These are phyloP conservation scores for Cardamine occulta DNA, from an alignment of 345 rosid species.

Conservation along the genomic window DNA sequence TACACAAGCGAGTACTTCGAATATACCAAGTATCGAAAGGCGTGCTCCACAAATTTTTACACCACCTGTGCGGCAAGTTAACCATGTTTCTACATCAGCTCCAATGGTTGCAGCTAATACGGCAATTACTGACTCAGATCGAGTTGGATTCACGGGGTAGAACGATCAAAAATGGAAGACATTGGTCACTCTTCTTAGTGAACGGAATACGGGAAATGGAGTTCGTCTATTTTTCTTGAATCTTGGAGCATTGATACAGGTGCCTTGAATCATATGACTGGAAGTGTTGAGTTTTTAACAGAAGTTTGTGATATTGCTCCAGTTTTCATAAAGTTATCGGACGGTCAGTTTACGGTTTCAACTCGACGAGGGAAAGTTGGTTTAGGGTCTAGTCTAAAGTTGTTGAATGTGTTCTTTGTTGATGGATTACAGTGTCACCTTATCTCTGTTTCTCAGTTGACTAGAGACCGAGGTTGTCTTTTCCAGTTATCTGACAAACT, in stretches of 20 bases:
- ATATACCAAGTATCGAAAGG: no score
- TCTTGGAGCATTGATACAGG: neutral
- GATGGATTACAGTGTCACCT: neutral
- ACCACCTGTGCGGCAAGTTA: rapidly evolving
- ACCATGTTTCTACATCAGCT: no score
- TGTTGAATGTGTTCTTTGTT: neutral
- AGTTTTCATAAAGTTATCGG: neutral
- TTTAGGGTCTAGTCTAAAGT: no score
- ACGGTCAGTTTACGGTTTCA: neutral
- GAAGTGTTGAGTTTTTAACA: neutral
- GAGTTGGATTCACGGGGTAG: rapidly evolving
- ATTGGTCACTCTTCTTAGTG: rapidly evolving
- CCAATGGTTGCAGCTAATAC: rapidly evolving
- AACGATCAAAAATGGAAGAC: neutral
- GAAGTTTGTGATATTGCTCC: no score
- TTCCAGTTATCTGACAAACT: neutral
- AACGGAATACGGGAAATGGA: rapidly evolving
- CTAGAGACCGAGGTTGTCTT: rapidly evolving
- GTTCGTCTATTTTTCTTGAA: rapidly evolving
- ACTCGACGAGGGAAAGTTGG: neutral
- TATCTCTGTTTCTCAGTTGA: neutral
- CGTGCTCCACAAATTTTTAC: no score
- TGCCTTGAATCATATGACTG: neutral
- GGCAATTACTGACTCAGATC: neutral
- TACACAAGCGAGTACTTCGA: neutral